A percentile compares a stretch with the other conserved stretches of the same genome.
Conservation (phyloP, 345 rosid species). For the Cochlearia excelsa region DNA sequence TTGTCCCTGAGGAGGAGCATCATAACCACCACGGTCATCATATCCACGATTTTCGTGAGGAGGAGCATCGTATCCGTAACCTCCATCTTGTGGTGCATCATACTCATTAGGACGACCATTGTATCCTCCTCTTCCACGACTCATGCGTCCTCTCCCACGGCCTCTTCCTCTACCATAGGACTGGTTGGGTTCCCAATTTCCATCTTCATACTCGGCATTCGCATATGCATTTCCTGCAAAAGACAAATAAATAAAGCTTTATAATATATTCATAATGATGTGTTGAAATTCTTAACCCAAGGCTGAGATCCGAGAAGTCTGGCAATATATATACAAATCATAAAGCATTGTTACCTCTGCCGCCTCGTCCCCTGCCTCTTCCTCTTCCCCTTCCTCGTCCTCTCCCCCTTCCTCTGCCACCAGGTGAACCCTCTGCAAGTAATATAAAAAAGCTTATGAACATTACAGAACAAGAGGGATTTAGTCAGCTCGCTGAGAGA, state of each 20-base stretch:
- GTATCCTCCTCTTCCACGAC: constrained; percentile 64
- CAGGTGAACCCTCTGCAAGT: constrained; percentile 66
- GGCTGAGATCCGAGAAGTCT: neutral
- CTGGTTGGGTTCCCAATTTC: constrained; percentile 65
- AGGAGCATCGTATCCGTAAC: constrained; percentile 59
- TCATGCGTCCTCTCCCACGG: constrained; percentile 51
- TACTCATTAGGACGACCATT: constrained; percentile 53
- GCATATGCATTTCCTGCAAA: constrained; percentile 66
- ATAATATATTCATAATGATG: neutral
- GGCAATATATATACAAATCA: neutral
- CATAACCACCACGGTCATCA: constrained; percentile 27
- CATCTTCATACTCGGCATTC: constrained; percentile 69
- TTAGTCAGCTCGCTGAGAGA: neutral
- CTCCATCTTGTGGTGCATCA: constrained; percentile 68
- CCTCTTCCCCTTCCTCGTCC: constrained; percentile 63
- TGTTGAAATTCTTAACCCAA: neutral
- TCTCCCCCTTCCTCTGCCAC: constrained; percentile 63
- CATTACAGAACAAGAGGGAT: neutral
- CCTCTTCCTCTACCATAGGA: constrained; percentile 77
- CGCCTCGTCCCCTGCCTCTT: constrained; percentile 24
- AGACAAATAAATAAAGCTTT: neutral
- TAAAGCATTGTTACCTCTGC: constrained; percentile 32
- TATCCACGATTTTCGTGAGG: constrained; percentile 34
- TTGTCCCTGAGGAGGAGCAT: constrained; percentile 6
- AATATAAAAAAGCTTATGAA: neutral